Percentiles rank a stretch among this genome's conserved stretches.
Conservation (phyloP, 2,329 filamentous ascomycete species). For the Dryadomyces quercivorus region DNA sequence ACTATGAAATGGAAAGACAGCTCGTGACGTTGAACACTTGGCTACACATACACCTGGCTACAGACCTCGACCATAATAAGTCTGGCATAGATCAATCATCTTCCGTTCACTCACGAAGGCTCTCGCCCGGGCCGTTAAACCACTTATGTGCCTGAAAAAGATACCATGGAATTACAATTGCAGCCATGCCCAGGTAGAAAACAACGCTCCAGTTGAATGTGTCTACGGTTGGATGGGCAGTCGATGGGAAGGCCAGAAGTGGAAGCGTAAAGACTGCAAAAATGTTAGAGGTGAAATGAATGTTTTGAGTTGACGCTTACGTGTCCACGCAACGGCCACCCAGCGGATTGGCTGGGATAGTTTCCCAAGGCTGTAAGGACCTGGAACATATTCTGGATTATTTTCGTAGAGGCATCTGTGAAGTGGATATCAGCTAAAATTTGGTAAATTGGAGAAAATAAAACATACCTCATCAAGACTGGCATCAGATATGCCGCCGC, state of each 20-base stretch:
- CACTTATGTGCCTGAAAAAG: slow-evolving; percentile 1
- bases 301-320: not conserved
- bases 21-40: too few relatives aligned
- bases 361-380: not conserved
- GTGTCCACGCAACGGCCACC: slow-evolving; percentile 1
- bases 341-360: slow-evolving; percentile 1
- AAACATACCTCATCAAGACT: slow-evolving; percentile 1
- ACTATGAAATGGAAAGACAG: not conserved
- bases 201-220: slow-evolving; percentile 7
- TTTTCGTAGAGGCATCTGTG: slow-evolving; percentile 3
- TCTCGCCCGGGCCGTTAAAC: slow-evolving; percentile 3
- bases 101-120: not conserved
- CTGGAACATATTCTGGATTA: slow-evolving; percentile 3
- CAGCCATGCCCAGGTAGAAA: not conserved
- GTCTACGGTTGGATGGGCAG: not conserved
- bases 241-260: slow-evolving; percentile 3
- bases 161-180: slow-evolving; percentile 2
- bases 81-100: too few relatives aligned
- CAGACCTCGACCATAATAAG: too few relatives aligned
- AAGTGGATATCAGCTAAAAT: not conserved
- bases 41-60: too few relatives aligned
- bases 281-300: not conserved
- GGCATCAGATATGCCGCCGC: slow-evolving; percentile 4
- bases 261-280: slow-evolving; percentile 1
- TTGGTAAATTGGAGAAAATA: not conserved